Evolutionary conservation across 2,329 filamentous ascomycete species (phyloP).

Genomic region (Chrysoporthe cubensis): DNA sequence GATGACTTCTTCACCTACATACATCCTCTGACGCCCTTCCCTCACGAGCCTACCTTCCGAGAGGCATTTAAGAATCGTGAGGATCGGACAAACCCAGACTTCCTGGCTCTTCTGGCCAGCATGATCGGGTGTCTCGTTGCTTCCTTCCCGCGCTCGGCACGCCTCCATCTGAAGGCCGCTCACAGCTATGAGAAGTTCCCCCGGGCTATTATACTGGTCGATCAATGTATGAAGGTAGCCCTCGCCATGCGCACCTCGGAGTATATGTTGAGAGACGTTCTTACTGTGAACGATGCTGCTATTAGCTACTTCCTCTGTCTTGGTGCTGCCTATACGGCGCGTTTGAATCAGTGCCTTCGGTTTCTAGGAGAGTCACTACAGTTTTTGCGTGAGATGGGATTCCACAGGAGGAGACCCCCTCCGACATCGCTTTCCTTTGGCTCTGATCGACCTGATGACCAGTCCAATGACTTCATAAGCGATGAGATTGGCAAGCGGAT

Average conservation of each 20-base stretch:
- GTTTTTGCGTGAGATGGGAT: constrained; percentile 69
- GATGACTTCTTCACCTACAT: constrained; percentile 86
- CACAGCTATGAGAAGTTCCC: constrained; percentile 68
- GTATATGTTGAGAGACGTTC: constrained; percentile 51
- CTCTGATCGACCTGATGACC: constrained; percentile 44
- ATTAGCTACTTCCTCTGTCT: constrained; percentile 78
- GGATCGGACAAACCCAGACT: constrained; percentile 67
- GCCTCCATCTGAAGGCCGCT: constrained; percentile 70
- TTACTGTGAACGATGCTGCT: constrained; percentile 60
- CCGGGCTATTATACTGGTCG: constrained; percentile 69
- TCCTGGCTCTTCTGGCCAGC: constrained; percentile 71
- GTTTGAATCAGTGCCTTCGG: constrained; percentile 68
- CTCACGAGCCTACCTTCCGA: constrained; percentile 77
- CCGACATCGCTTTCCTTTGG: constrained; percentile 45
- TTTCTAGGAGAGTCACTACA: constrained; percentile 75
- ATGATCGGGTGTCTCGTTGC: constrained; percentile 77
- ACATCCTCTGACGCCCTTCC: constrained; percentile 76
- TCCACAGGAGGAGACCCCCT: constrained; percentile 57
- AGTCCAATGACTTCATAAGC: constrained; percentile 68
- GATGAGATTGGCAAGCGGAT: constrained; percentile 77
- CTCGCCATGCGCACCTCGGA: constrained; percentile 66
- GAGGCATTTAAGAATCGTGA: constrained; percentile 68
- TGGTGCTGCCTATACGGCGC: constrained; percentile 68
- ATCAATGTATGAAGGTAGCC: constrained; percentile 72
- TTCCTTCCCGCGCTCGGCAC: constrained; percentile 74